A percentile compares a stretch with the other conserved stretches of the same genome.
These are phyloP conservation scores for Ammopiptanthus mongolicus DNA, from an alignment of 306 rosid genomes.

Conservation along the genomic window DNA sequence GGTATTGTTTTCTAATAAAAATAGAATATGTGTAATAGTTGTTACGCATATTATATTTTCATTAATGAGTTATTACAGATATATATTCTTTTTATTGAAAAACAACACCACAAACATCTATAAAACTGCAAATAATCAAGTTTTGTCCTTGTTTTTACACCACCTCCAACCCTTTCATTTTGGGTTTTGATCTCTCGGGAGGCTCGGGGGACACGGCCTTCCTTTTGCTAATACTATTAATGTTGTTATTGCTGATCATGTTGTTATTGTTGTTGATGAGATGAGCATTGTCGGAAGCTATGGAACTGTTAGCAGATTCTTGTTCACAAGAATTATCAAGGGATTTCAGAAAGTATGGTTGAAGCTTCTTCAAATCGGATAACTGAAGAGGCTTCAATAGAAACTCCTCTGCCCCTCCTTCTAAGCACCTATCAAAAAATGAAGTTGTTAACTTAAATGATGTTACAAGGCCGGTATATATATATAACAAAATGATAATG, in stretches of 20 bases:
- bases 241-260: not conserved
- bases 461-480: too few species aligned
- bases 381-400: constrained; percentile 82
- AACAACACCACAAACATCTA: too few species aligned
- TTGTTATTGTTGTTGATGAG: constrained; percentile 1
- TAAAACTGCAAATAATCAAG: too few species aligned
- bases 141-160: constrained; percentile 6
- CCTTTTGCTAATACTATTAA: constrained; percentile 38
- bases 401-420: constrained; percentile 92
- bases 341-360: constrained; percentile 55
- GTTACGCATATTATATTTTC: too few species aligned
- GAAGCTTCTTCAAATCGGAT: constrained; percentile 82
- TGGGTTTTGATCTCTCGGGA: constrained; percentile 62
- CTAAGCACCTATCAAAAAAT: constrained; percentile 64
- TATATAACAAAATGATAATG: not conserved
- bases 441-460: not conserved
- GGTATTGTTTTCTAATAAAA: too few species aligned
- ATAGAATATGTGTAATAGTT: too few species aligned
- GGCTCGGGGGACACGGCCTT: constrained; percentile 55
- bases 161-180: constrained; percentile 44
- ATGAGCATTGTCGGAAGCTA: constrained; percentile 14
- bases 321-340: constrained; percentile 24
- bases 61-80: too few species aligned
- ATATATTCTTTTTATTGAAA: too few species aligned
- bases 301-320: constrained; percentile 15